Evolutionary conservation across 2,329 filamentous ascomycete species (phyloP), one percentile per base, ranked within the genome.

Genomic region (Exserohilum turcica): DNA sequence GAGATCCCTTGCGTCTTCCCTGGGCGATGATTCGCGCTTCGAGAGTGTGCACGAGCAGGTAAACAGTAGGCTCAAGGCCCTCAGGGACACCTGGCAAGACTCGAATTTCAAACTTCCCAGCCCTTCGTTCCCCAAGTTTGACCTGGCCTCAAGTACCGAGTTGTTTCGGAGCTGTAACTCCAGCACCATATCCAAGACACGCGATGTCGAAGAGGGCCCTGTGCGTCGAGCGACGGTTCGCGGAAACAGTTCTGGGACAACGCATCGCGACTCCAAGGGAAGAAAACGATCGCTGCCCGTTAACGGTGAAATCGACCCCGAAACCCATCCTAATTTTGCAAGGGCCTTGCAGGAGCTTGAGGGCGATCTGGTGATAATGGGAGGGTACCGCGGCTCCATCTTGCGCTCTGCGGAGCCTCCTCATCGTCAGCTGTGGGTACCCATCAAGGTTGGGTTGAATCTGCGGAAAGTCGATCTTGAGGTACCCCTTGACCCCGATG

Each of bases 401-500:
- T 75, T 97, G 27, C 86, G 92, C 27, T 95, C 91, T 9, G 88
- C 91, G 9, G 87, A 91, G 57, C 84, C 89, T 7, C 89, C 90
- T 3, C 86, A 93, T 67, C 86, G 91, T n/a, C 91, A 96, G 70
- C 78, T 96, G 0, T 97, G 93, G 93, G 90, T 95, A 1, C 92
- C 92, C 0, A 87, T 97, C 67, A 97, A 97, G 74, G 88, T 96
- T 24, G 92, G 93, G 1, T 78, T 97, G 44, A 96, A 96, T 64
- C 84, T 97, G 56, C 87, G 92, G 49, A 96, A 94, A 70, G 92
- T 93, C 2, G 91, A 97, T 70, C 80, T 97, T 3, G 91, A 96
- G 71, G 88, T 97, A 8, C 92, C 92, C 0, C 76, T 97, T 4
- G 83, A 89, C 12, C 85, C 85, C 2, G 88, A 92, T 64, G 92